These are phyloP conservation scores for Cardiospermum halicacabum DNA, from an alignment of 345 rosid species.

Conservation along the genomic window DNA sequence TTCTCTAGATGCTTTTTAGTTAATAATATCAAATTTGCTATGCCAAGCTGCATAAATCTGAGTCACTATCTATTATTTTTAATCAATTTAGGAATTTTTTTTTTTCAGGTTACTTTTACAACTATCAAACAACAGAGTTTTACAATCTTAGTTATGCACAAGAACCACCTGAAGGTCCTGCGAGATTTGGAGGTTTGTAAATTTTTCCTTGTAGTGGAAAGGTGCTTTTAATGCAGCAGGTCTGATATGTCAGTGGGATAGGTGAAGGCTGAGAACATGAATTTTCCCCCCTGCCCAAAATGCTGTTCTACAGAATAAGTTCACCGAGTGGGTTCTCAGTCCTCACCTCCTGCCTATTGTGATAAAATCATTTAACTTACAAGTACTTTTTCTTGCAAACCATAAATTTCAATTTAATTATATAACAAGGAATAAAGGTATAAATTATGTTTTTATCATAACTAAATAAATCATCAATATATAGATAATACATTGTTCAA, in stretches of 20 bases:
- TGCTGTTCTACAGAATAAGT: no score
- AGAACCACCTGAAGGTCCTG: conserved; percentile 72
- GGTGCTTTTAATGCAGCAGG: conserved; percentile 1
- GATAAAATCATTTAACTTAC: no score
- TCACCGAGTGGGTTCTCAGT: no score
- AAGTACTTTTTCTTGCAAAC: no score
- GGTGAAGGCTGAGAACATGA: no score
- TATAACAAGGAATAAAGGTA: no score
- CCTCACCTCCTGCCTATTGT: no score
- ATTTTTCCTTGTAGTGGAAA: neutral
- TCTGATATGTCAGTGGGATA: neutral
- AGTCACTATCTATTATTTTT: neutral
- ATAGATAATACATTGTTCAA: no score
- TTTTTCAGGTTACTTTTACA: conserved; percentile 77
- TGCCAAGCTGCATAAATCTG: neutral
- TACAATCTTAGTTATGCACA: conserved; percentile 92
- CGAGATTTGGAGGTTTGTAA: conserved; percentile 82
- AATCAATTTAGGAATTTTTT: conserved; percentile 3
- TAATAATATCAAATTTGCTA: neutral
- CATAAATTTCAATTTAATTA: no score
- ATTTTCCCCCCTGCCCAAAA: no score
- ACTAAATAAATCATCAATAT: no score
- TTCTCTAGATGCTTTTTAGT: neutral
- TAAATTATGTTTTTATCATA: no score
- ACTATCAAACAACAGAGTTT: conserved; percentile 83